Evolutionary conservation across 164 flowering plant species (phyloP).

Genomic region (Umbilicus rupestris): DNA sequence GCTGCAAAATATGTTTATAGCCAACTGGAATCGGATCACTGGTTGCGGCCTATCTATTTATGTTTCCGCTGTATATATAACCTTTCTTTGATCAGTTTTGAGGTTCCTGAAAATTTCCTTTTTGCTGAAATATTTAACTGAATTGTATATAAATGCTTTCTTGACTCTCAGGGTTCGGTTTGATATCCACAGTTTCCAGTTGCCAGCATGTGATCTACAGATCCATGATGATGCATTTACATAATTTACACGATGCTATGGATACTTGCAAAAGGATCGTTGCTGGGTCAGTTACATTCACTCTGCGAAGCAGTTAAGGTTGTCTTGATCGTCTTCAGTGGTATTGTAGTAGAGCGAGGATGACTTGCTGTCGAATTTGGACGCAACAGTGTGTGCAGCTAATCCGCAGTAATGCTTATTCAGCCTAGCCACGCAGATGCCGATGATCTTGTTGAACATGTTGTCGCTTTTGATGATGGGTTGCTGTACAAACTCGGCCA

Average conservation of each 20-base stretch:
- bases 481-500: conserved; percentile 63
- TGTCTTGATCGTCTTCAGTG: conserved; percentile 18
- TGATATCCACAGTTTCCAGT: not conserved
- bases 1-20: no score
- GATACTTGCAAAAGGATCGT: not conserved
- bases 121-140: no score
- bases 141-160: no score
- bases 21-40: no score
- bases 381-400: conserved; percentile 38
- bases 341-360: conserved; percentile 69
- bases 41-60: no score
- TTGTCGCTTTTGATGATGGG: conserved; percentile 45
- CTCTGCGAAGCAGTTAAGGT: not conserved
- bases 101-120: no score
- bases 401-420: conserved; percentile 66
- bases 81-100: no score
- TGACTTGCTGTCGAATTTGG: conserved; percentile 59
- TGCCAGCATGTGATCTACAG: no score
- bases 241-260: not conserved
- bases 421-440: conserved; percentile 59
- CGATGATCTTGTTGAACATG: conserved; percentile 70
- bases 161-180: no score
- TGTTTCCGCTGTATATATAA: no score
- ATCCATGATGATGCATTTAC: not conserved
- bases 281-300: not conserved